Percentiles rank a stretch among this genome's conserved stretches.
These are phyloP conservation scores for Penicillium freii DNA, from an alignment of 2,329 filamentous ascomycete species.

Conservation along the genomic window DNA sequence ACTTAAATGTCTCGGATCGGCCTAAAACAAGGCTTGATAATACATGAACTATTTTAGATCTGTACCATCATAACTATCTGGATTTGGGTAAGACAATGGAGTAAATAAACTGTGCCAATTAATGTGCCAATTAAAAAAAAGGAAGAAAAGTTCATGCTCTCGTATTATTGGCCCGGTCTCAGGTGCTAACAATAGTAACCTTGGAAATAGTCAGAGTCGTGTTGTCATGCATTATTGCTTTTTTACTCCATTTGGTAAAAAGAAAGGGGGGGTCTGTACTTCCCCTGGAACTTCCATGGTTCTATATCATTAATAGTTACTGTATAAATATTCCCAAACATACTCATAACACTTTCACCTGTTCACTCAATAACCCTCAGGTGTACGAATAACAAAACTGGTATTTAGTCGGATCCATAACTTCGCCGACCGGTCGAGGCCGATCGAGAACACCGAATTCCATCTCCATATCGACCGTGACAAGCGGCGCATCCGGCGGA, in stretches of 20 bases:
- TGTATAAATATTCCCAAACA: not conserved
- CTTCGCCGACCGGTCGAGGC: constrained; percentile 13
- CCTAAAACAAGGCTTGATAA: not conserved
- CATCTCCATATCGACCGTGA: constrained; percentile 19
- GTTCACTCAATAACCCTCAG: not conserved
- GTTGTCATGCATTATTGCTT: constrained; percentile 12
- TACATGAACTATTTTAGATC: not conserved
- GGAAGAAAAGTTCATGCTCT: not conserved
- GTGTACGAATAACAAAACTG: constrained; percentile 20
- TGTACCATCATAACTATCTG: too few relatives aligned
- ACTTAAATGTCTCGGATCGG: constrained; percentile 6
- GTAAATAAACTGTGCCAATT: not conserved
- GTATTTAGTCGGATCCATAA: constrained; percentile 19
- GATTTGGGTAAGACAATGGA: too few relatives aligned
- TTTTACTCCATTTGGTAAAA: constrained; percentile 2
- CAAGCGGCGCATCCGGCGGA: constrained; percentile 11
- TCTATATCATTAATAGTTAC: not conserved
- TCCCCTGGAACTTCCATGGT: not conserved
- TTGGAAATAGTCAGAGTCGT: constrained; percentile 7
- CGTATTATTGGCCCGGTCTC: constrained; percentile 12
- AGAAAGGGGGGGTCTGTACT: not conserved
- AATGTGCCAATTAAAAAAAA: not conserved
- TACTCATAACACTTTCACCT: too few relatives aligned
- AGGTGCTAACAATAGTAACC: constrained; percentile 11
- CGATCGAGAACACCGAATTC: constrained; percentile 20